A percentile compares a stretch with the other conserved stretches of the same genome.
Evolutionary conservation across 139 green algal species (phyloP).

Genomic region (Coelastrella sp.): DNA sequence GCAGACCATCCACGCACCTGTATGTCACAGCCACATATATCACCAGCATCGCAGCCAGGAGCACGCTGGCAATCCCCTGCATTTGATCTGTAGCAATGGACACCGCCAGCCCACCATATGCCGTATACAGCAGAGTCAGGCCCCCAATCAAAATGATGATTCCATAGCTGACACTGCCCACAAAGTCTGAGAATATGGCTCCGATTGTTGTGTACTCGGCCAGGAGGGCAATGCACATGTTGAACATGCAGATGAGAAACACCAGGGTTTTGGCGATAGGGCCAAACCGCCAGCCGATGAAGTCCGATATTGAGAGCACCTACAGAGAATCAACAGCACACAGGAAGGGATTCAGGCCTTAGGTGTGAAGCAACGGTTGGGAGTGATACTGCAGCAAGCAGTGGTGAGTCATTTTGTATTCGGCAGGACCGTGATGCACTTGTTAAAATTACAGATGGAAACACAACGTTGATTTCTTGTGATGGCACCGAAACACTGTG

Average conservation of each 20-base stretch:
- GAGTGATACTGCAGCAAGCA: neutral
- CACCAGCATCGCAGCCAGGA: conserved; percentile 70
- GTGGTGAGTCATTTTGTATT: no score
- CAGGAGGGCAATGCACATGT: conserved; percentile 76
- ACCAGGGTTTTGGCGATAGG: conserved; percentile 66
- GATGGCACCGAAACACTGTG: no score
- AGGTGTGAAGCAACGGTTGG: neutral
- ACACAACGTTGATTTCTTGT: no score
- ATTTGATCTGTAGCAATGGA: conserved; percentile 87
- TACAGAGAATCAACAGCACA: conserved; percentile 42
- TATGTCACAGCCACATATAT: conserved; percentile 83
- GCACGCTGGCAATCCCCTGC: conserved; percentile 66
- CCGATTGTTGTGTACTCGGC: conserved; percentile 72
- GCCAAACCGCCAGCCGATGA: conserved; percentile 75
- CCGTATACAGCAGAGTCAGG: conserved; percentile 77
- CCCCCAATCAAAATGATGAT: conserved; percentile 83
- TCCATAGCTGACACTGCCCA: conserved; percentile 65
- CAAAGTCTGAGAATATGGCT: conserved; percentile 73
- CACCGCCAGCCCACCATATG: conserved; percentile 77
- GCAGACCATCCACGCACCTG: conserved; percentile 43
- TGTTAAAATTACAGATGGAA: no score
- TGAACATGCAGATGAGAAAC: conserved; percentile 74
- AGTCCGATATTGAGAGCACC: conserved; percentile 82
- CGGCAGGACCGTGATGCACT: no score
- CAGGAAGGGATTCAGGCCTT: conserved; percentile 45